Base-by-base conservation (phyloP, 2,329 filamentous ascomycete genomes). In the Arthroderma sp. region DNA sequence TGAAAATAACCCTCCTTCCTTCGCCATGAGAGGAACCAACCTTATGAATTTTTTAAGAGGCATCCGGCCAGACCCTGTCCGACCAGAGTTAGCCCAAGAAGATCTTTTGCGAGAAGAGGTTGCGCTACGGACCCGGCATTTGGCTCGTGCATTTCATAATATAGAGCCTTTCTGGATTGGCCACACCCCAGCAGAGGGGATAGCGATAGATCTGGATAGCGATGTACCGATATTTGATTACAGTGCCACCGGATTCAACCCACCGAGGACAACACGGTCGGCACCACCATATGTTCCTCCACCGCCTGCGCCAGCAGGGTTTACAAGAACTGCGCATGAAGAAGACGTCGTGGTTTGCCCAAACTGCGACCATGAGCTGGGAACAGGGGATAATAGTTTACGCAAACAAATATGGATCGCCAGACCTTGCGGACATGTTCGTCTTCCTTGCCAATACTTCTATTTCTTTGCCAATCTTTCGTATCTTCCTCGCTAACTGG, bases 341-440 rank as follows among this genome's bases (percentile, higher is more conserved):
- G 78, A 85, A 10, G 75, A 83, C 33, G 70, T 83, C 0, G 73
- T 89, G 2, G 72, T 94, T 1, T 98, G 91, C 59, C 85, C 89
- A 0, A 85, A 85, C 47, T 98, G 91, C 55, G 80, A 83, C 11
- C 75, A 84, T 47, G 89, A 96, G 63, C 68, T 98, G 10, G 83
- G 85, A 4, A 78, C 81, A 42, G 83, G 87, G 9, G 78, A 72
- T 44, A 70, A 72, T 22, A 69, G 74, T 29, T 59, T 69, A 31
- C 87, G 94, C 63, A 80, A 85, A 57, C 83, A 94, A 55, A 89
- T 96, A 50, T 96, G 88, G 87, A 82, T 91, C 1, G 73, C 91
- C 32, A 94, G 88, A 63, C 74, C 74, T 42, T 98, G 91, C 61
- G 91, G 91, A 51, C 91, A 98, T 67, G 91, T 96, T 70, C 37